Percentiles rank a stretch among this genome's conserved stretches.
Conservation (phyloP, 306 rosid species). For the Rosa lucieae region DNA sequence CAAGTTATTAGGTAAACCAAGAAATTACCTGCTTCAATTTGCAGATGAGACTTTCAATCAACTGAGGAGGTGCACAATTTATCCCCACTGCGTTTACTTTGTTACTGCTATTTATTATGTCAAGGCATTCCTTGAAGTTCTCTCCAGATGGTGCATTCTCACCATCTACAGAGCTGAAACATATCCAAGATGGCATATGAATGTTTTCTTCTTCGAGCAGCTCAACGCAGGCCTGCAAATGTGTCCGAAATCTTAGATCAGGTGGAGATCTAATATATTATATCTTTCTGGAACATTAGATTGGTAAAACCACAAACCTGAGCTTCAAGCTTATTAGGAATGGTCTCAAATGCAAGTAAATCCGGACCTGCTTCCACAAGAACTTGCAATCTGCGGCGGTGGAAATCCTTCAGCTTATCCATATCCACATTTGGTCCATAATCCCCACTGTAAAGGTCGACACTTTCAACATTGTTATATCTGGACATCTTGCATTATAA, state of each 20-base stretch:
- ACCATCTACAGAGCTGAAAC: slow-evolving; percentile 84
- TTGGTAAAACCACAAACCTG: slow-evolving; percentile 45
- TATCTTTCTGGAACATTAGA: neutral
- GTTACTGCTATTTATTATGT: slow-evolving; percentile 48
- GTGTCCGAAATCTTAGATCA: neutral
- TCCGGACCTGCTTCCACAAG: slow-evolving; percentile 78
- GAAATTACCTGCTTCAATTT: slow-evolving; percentile 60
- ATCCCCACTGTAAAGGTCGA: slow-evolving; percentile 47
- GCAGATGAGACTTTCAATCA: slow-evolving; percentile 60
- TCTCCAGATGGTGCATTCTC: slow-evolving; percentile 84
- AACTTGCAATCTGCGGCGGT: slow-evolving; percentile 80
- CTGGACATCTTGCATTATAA: neutral
- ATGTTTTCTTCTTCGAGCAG: slow-evolving; percentile 80
- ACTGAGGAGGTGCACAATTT: slow-evolving; percentile 90
- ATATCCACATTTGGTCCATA: slow-evolving; percentile 62
- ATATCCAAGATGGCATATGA: slow-evolving; percentile 80
- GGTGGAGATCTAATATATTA: neutral
- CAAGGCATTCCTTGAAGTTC: slow-evolving; percentile 75
- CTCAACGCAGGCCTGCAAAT: slow-evolving; percentile 67
- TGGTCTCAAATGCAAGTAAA: slow-evolving; percentile 85
- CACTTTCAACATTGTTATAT: neutral
- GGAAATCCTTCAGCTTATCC: slow-evolving; percentile 83
- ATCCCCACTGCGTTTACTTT: slow-evolving; percentile 79
- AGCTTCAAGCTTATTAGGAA: slow-evolving; percentile 87
- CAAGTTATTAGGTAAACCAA: neutral